Evolutionary conservation across 179 eudicot species (phyloP).

Genomic region (Camellia oleifera): DNA sequence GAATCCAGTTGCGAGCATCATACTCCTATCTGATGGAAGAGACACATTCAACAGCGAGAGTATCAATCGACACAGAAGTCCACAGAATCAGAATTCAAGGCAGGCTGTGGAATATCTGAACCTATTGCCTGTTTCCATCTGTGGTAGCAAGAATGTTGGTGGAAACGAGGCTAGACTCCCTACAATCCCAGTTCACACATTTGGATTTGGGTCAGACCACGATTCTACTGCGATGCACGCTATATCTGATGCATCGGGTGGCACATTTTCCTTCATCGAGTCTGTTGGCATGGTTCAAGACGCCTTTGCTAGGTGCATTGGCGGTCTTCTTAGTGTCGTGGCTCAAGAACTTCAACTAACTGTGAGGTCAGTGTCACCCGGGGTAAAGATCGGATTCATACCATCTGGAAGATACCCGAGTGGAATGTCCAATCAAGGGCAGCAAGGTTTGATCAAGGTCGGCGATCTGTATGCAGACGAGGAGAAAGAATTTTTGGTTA

Average conservation of each 20-base stretch:
- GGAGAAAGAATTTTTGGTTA: conserved; percentile 47
- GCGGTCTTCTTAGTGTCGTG: conserved; percentile 62
- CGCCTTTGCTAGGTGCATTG: conserved; percentile 65
- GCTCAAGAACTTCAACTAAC: conserved; percentile 41
- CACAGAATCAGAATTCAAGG: not conserved
- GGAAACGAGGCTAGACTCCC: not conserved
- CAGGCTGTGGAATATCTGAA: conserved; percentile 4
- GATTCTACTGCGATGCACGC: conserved; percentile 52
- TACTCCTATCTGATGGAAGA: conserved; percentile 56
- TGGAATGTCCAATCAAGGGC: conserved; percentile 16
- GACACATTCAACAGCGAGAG: conserved; percentile 30
- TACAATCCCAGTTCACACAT: conserved; percentile 44
- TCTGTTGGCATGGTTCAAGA: conserved; percentile 49
- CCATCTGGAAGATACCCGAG: conserved; percentile 42
- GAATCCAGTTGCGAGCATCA: conserved; percentile 58
- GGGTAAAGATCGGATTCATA: conserved; percentile 34
- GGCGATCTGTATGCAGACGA: conserved; percentile 66
- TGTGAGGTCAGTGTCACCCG: conserved; percentile 28
- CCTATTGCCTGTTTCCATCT: conserved; percentile 22
- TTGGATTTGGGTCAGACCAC: conserved; percentile 60
- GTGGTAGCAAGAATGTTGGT: not conserved
- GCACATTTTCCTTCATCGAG: conserved; percentile 57
- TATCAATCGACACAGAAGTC: not conserved
- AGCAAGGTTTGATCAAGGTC: conserved; percentile 26
- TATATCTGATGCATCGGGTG: conserved; percentile 55